These are phyloP conservation scores for Rhododendron ferrugineum DNA, from an alignment of 148 eudicot genomes.

Conservation along the genomic window DNA sequence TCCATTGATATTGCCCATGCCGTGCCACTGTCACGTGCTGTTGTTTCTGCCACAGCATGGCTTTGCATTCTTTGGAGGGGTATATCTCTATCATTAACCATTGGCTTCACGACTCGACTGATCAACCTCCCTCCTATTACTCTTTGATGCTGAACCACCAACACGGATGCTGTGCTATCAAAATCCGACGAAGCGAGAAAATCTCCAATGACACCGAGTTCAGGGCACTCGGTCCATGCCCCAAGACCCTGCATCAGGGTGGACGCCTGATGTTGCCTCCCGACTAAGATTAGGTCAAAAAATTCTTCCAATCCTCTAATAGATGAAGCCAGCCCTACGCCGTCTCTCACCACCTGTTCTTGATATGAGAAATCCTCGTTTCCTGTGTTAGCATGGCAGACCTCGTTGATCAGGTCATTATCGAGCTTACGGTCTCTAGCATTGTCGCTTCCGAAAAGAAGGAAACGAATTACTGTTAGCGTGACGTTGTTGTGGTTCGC, in stretches of 20 bases:
- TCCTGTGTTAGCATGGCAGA: constrained; percentile 24
- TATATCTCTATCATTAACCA: constrained; percentile 5
- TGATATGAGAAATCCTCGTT: constrained; percentile 34
- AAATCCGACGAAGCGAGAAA: constrained; percentile 50
- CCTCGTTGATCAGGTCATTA: constrained; percentile 28
- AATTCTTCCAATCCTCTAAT: constrained; percentile 28
- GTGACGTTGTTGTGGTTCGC: constrained; percentile 33
- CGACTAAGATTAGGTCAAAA: constrained; percentile 53
- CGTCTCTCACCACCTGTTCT: constrained; percentile 56
- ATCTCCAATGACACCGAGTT: constrained; percentile 74
- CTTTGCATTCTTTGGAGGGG: background rate
- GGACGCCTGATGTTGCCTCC: constrained; percentile 40
- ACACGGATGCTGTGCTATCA: constrained; percentile 38
- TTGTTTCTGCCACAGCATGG: background rate
- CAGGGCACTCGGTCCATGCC: constrained; percentile 65
- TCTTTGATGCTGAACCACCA: constrained; percentile 74
- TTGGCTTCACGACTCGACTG: constrained; percentile 5
- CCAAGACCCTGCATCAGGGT: constrained; percentile 46
- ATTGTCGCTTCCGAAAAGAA: constrained; percentile 41
- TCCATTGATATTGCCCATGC: constrained; percentile 23
- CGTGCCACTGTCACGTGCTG: constrained; percentile 5
- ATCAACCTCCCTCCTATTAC: constrained; percentile 22
- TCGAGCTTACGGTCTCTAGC: constrained; percentile 45
- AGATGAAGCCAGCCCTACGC: constrained; percentile 39
- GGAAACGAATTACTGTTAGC: constrained; percentile 48